Evolutionary conservation across 169 alveolate genomes (phyloP), one percentile per base, ranked within the genome.

Genomic region (Plasmodium falciparum): DNA sequence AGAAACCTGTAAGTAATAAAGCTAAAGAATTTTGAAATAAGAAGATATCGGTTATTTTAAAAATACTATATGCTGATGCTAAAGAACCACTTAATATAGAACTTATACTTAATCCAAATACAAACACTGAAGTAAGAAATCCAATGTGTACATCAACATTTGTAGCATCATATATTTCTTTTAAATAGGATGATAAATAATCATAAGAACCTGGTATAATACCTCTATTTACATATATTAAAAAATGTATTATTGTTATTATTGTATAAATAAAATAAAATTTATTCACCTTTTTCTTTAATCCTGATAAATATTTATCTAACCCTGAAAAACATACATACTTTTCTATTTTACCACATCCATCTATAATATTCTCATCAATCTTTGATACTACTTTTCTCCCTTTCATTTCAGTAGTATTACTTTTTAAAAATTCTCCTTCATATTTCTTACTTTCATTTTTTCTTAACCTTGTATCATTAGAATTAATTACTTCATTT

Each of bases 131-230:
- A 2, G 76, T 65, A 50, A 78, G 15, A 22, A 78, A 66, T 3
- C 89, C 89, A 13, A 78, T 78, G 49, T 78, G 89, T 2, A 78
- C 72, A 78, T 78, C 89, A 50, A 78, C 78, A 78, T 78, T 78
- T 13, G 78, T 26, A 6, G 66, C 9, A 29, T 73, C 78, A 66
- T 50, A 65, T n/a, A 29, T 66, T 22, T 47, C 70, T 45, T 50
- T 78, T 45, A 78, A 70, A 29, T 78, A 66, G 8, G 78, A 49
- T 15, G 89, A 65, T 50, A 78, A 49, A 33, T 52, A 78, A 45
- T 78, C 89, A 59, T 78, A 78, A n/a, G 89, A 78, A 3, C 89
- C 89, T 2, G 89, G 76, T 9, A 78, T 65, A 9, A 66, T 65
- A 65, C 89, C 89, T 78, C 89, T 78, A 58, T 78, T 78, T 17